These are phyloP conservation scores for Wolfiporia cocos DNA, from an alignment of 1,284 basidiomycete species.

Conservation along the genomic window DNA sequence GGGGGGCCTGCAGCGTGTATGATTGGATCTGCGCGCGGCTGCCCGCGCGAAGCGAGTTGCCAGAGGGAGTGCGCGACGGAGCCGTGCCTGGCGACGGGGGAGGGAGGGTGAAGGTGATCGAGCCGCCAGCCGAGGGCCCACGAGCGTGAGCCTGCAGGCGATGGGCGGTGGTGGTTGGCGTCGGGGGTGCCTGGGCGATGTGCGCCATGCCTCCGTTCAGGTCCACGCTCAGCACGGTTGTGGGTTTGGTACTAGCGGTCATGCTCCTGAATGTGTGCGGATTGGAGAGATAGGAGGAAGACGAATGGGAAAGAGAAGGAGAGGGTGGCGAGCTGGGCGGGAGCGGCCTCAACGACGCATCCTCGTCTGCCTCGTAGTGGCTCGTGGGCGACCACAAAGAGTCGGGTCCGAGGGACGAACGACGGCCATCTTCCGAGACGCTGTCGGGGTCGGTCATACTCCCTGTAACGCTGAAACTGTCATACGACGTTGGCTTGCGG, in stretches of 20 bases:
- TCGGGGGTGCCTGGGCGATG: slow-evolving; percentile 80
- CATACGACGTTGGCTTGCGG: slow-evolving; percentile 48
- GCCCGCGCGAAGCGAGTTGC: slow-evolving; percentile 16
- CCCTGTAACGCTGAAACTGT: slow-evolving; percentile 38
- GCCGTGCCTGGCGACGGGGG: slow-evolving; percentile 41
- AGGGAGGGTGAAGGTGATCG: slow-evolving; percentile 67
- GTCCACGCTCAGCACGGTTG: slow-evolving; percentile 87
- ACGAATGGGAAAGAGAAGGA: slow-evolving; percentile 75
- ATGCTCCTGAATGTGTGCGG: slow-evolving; percentile 77
- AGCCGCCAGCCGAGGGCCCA: slow-evolving; percentile 50
- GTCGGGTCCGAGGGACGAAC: slow-evolving; percentile 53
- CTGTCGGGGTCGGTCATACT: slow-evolving; percentile 15
- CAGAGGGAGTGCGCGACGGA: slow-evolving; percentile 41
- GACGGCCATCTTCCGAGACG: slow-evolving; percentile 38
- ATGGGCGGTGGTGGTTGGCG: slow-evolving; percentile 43
- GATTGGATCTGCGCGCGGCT: slow-evolving; percentile 3
- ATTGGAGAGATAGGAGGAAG: slow-evolving; percentile 74
- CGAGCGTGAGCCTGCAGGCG: slow-evolving; percentile 52
- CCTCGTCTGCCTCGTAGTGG: slow-evolving; percentile 78
- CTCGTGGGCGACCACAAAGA: slow-evolving; percentile 74
- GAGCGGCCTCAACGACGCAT: slow-evolving; percentile 81
- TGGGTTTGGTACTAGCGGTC: slow-evolving; percentile 91
- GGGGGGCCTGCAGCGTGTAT: slow-evolving; percentile 65
- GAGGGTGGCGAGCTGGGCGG: slow-evolving; percentile 83
- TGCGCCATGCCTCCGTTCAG: slow-evolving; percentile 78